Percentiles rank a stretch among this genome's conserved stretches.
Conservation (phyloP, 1,284 basidiomycete genomes). For the Cronartium quercuum region DNA sequence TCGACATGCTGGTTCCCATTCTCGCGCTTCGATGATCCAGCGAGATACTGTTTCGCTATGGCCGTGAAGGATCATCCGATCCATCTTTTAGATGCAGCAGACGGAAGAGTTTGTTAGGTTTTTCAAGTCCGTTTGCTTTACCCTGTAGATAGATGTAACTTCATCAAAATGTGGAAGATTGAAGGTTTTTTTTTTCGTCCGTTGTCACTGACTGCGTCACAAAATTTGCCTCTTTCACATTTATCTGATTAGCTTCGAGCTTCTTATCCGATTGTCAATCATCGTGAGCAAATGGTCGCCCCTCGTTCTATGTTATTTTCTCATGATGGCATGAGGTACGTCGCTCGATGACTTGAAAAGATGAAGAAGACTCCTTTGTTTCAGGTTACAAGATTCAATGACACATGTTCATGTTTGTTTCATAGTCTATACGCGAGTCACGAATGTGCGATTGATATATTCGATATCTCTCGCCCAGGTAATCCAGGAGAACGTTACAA, state of each 20-base stretch:
- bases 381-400: not conserved
- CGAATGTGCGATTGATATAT: constrained; percentile 79
- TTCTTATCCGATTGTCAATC: constrained; percentile 82
- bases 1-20: constrained; percentile 64
- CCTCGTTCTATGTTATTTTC: constrained; percentile 78
- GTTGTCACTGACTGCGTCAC: constrained; percentile 11
- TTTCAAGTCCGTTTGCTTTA: constrained; percentile 16
- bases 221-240: constrained; percentile 10
- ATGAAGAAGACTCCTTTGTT: not conserved
- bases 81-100: constrained; percentile 67
- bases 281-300: constrained; percentile 76
- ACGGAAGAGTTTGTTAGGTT: constrained; percentile 60
- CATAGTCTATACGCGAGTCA: constrained; percentile 78
- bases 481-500: constrained; percentile 61
- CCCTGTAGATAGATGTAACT: not conserved
- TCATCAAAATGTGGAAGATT: constrained; percentile 4
- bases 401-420: not conserved
- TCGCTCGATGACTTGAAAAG: not conserved
- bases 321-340: constrained; percentile 61
- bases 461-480: constrained; percentile 68
- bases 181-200: not conserved
- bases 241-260: constrained; percentile 62
- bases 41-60: constrained; percentile 70
- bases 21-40: constrained; percentile 58
- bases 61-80: constrained; percentile 75